A percentile compares a stretch with the other conserved stretches of the same genome.
Evolutionary conservation across 202 grass and related monocot genomes (phyloP).

Genomic region (Panicum virgatum): DNA sequence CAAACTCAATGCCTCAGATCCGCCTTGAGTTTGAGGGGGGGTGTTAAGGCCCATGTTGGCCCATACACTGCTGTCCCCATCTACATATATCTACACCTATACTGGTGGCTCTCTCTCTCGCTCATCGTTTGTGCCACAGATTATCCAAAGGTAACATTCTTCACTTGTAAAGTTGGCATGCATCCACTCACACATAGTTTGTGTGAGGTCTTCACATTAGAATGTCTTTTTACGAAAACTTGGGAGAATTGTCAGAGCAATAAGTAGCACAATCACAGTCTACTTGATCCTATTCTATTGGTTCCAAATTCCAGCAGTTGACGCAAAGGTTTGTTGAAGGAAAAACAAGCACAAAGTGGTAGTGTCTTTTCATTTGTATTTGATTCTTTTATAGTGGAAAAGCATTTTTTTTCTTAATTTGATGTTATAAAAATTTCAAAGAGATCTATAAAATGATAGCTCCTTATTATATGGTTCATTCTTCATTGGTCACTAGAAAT

Average conservation of each 20-base stretch:
- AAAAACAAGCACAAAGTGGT: not conserved
- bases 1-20: too few species aligned
- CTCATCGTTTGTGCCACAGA: too few species aligned
- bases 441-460: not conserved
- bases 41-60: too few species aligned
- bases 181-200: conserved; percentile 1
- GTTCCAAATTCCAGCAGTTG: not conserved
- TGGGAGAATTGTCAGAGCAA: not conserved
- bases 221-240: not conserved
- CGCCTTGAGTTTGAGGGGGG: too few species aligned
- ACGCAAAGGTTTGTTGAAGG: not conserved
- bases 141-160: too few species aligned
- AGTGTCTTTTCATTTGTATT: not conserved
- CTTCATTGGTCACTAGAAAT: too few species aligned
- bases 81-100: too few species aligned
- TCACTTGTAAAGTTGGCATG: not conserved
- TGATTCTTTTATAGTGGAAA: not conserved
- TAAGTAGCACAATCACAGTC: not conserved
- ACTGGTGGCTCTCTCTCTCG: too few species aligned
- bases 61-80: too few species aligned
- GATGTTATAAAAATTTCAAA: not conserved
- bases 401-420: not conserved
- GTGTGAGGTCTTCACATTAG: not conserved
- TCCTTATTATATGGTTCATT: not conserved
- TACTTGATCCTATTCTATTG: not conserved